Percentiles rank a stretch among this genome's conserved stretches.
These are phyloP conservation scores for Jacaranda copaia DNA, from an alignment of 257 asterid species.

Conservation along the genomic window DNA sequence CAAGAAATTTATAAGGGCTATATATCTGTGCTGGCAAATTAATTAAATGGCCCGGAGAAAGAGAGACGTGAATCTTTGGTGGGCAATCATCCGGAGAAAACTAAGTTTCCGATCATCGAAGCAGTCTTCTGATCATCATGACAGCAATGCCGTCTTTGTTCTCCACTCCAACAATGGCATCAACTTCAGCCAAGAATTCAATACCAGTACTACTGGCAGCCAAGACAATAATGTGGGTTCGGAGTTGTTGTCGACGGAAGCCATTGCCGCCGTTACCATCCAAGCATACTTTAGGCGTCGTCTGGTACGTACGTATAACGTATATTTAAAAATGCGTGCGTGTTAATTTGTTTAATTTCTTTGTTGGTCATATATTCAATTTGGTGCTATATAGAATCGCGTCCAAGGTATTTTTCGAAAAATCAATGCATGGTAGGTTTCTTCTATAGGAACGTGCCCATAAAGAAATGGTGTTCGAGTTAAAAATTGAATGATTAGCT, in stretches of 20 bases:
- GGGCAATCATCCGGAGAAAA: constrained; percentile 45
- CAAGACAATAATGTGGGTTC: constrained; percentile 14
- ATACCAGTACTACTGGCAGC: constrained; percentile 31
- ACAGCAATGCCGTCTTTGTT: constrained; percentile 32
- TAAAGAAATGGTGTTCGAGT: too few relatives aligned
- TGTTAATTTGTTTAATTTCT: too few relatives aligned
- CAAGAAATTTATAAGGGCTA: not conserved
- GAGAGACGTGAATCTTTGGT: constrained; percentile 43
- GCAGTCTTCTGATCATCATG: constrained; percentile 24
- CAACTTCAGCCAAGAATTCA: constrained; percentile 40
- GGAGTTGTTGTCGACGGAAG: constrained; percentile 53
- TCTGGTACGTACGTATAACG: constrained; percentile 51
- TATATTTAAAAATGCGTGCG: too few relatives aligned
- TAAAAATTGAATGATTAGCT: too few relatives aligned
- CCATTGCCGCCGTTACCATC: constrained; percentile 71
- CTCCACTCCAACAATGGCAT: constrained; percentile 51
- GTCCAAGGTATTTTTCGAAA: too few relatives aligned
- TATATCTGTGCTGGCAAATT: not conserved
- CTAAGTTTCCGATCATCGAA: constrained; percentile 47
- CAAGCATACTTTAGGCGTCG: constrained; percentile 78
- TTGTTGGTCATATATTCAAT: too few relatives aligned
- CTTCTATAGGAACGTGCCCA: too few relatives aligned
- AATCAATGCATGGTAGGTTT: too few relatives aligned
- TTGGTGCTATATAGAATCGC: too few relatives aligned
- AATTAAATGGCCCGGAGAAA: not conserved